A percentile compares a stretch with the other conserved stretches of the same genome.
Evolutionary conservation across 345 rosid species (phyloP).

Genomic region (Gossypium rotundifolium): DNA sequence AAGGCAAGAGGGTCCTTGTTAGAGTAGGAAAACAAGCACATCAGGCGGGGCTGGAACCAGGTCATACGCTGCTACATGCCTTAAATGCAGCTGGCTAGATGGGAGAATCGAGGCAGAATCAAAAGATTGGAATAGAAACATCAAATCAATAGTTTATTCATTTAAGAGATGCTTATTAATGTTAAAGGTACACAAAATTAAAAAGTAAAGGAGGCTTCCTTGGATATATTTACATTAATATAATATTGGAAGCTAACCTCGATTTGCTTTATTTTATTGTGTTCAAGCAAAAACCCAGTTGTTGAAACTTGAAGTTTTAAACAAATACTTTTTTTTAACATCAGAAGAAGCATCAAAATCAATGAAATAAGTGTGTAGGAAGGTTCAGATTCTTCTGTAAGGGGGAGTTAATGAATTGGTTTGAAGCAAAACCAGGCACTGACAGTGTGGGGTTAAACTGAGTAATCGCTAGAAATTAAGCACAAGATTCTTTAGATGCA

Average conservation of each 20-base stretch:
- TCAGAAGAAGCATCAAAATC: slow-evolving; percentile 36
- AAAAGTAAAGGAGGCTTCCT: slow-evolving; percentile 55
- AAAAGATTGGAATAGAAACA: slow-evolving; percentile 39
- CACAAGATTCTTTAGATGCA: slow-evolving; percentile 25
- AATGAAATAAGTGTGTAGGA: slow-evolving; percentile 32
- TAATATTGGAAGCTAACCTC: slow-evolving; percentile 28
- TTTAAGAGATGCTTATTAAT: slow-evolving; percentile 1
- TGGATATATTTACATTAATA: slow-evolving; percentile 15
- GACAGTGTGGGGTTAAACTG: slow-evolving; percentile 30
- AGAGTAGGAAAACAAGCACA: slow-evolving; percentile 8
- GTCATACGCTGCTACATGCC: slow-evolving; percentile 12
- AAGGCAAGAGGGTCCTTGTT: slow-evolving; percentile 5
- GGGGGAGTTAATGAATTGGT: not conserved
- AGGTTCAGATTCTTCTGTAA: slow-evolving; percentile 39
- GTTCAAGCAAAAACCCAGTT: slow-evolving; percentile 42
- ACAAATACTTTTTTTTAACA: slow-evolving; percentile 28
- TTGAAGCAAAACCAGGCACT: slow-evolving; percentile 18
- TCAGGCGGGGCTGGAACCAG: slow-evolving; percentile 14
- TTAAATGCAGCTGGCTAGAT: not conserved
- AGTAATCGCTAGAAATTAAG: slow-evolving; percentile 37
- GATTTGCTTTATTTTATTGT: slow-evolving; percentile 21
- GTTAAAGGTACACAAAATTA: slow-evolving; percentile 45
- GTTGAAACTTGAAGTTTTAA: slow-evolving; percentile 53
- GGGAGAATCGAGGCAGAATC: slow-evolving; percentile 16
- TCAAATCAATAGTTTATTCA: slow-evolving; percentile 37